phyloP scores from a whole-genome alignment of 164 flowering plant species.

The Sedum album region DNA sequence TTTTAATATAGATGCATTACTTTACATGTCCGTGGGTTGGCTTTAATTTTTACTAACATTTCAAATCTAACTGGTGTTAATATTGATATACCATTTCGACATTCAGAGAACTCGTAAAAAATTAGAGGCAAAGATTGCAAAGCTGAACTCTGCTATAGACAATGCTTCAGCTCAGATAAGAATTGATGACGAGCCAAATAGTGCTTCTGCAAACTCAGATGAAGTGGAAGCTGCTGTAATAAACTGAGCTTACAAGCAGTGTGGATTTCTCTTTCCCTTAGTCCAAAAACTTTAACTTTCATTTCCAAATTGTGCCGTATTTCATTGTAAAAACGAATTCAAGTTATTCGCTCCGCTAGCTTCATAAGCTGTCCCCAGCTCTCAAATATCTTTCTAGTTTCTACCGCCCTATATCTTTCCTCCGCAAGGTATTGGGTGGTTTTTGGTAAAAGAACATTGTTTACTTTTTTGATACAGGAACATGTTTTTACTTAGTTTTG shows the following conservation, averaged over 20 bases:
- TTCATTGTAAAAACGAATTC: no score
- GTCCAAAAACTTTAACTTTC: no score
- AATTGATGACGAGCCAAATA: constrained; percentile 45
- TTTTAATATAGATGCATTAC: not conserved
- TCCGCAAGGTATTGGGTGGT: no score
- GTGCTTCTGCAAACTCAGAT: constrained; percentile 38
- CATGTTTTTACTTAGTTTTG: no score
- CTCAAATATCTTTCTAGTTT: no score
- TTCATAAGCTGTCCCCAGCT: no score
- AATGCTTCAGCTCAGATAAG: constrained; percentile 63
- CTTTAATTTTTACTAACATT: not conserved
- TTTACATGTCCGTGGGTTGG: not conserved
- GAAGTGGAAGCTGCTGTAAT: constrained; percentile 43
- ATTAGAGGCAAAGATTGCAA: constrained; percentile 69
- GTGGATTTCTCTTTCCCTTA: no score
- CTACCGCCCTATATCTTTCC: no score
- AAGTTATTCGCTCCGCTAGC: no score
- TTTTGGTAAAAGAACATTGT: no score
- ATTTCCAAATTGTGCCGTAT: no score
- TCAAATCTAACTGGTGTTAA: not conserved
- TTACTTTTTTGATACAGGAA: no score
- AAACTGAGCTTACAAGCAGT: not conserved
- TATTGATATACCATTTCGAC: not conserved
- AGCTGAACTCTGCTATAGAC: constrained; percentile 79
- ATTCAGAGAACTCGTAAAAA: constrained; percentile 65